Base-by-base conservation (phyloP, 2,329 filamentous ascomycete species). In the Trichoderma pleuroti region DNA sequence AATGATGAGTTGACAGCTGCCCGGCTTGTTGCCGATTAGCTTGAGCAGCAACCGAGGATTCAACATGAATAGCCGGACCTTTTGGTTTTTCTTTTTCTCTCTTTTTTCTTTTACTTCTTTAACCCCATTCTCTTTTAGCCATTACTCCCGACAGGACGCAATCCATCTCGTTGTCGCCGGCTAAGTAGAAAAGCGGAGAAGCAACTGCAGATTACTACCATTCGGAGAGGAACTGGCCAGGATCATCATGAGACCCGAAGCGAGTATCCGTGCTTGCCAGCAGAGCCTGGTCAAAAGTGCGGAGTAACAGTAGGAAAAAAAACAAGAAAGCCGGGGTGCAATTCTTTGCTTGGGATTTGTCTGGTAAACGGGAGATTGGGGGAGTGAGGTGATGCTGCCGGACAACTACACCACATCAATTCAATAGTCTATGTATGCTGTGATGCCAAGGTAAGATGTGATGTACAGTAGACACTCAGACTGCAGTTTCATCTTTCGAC, bases 121-220 rank as follows among this genome's bases (percentile, higher is more conserved):
- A 26, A n/a, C 39, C 8, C 26, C 21, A 24, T 67, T 36, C 26
- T 34, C 16, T 32, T 68, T 68, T 68, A 68, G 65, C 65, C 65
- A 68, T 26, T 60, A 60, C 64, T 57, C 39, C 54, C 24, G 52
- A 60, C 12, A 60, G 54, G 36, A 49, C 36, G 26, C 5, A 28
- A 34, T 49, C 18, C 54, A 36, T 68, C 14, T 49, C 26, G 28
- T 59, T 16, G 10, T 67, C 16, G 21, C 65, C 65, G 65, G 65
- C 65, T 68, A 68, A 68, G 65, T 68, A 49, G 52, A 49, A 68
- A 68, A 59, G 65, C 65, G 65, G 65, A 56, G 65, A 26, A 49
- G 18, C 6, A 26, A 8, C 46, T 52, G 54, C 54, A 68, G 36
- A 24, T 49, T 46, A 32, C 34, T 46, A 46, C 28, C 18, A 21